These are phyloP conservation scores for Naganishia liquefaciens DNA, from an alignment of 1,284 basidiomycete species.

Conservation along the genomic window DNA sequence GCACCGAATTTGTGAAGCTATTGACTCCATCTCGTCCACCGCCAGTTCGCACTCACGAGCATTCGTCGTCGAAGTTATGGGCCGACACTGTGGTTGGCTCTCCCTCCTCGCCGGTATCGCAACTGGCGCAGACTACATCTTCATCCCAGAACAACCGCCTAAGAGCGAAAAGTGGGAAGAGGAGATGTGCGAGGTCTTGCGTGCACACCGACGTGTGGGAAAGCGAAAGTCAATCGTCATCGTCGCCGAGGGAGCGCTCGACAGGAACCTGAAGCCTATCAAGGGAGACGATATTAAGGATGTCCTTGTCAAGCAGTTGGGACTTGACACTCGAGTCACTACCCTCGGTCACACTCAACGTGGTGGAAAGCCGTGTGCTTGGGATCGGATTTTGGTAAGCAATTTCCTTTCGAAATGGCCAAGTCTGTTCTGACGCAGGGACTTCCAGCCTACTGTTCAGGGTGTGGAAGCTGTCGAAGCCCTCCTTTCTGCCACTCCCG, in stretches of 20 bases:
- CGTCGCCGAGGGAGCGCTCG: slow-evolving; percentile 92
- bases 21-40: slow-evolving; percentile 97
- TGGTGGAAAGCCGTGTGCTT: slow-evolving; percentile 88
- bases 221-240: slow-evolving; percentile 99
- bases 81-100: slow-evolving; percentile 96
- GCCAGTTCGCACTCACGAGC: slow-evolving; percentile 94
- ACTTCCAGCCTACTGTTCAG: slow-evolving; percentile 80
- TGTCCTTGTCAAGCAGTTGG: slow-evolving; percentile 79
- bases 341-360: slow-evolving; percentile 96
- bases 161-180: slow-evolving; percentile 78
- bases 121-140: slow-evolving; percentile 93
- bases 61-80: slow-evolving; percentile 99
- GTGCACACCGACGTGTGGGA: slow-evolving; percentile 77
- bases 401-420: not conserved
- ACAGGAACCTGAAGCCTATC: slow-evolving; percentile 84
- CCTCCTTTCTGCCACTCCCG: slow-evolving; percentile 81
- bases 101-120: slow-evolving; percentile 90
- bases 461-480: slow-evolving; percentile 91
- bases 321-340: slow-evolving; percentile 95
- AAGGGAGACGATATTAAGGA: slow-evolving; percentile 86
- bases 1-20: slow-evolving; percentile 93
- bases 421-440: not conserved
- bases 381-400: slow-evolving; percentile 83
- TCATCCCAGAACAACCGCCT: slow-evolving; percentile 93
- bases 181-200: slow-evolving; percentile 76